A percentile compares a stretch with the other conserved stretches of the same genome.
Conservation (phyloP, 2,329 filamentous ascomycete genomes). For the Seiridium unicorne region DNA sequence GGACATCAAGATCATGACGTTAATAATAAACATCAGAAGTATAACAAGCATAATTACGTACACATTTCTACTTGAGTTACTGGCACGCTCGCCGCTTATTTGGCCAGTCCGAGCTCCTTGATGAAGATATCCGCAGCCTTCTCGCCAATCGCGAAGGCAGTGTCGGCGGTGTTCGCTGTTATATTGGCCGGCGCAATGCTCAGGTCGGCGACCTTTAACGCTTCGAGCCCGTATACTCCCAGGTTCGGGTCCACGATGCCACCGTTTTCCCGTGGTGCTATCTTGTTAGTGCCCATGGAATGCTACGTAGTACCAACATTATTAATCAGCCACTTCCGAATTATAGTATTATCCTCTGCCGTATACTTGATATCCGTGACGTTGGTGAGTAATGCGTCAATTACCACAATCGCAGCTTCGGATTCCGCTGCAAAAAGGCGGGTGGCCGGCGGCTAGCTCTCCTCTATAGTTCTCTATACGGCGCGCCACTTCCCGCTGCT, state of each 20-base stretch:
- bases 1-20: no score
- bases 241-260: conserved; percentile 37
- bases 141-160: conserved; percentile 44
- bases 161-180: conserved; percentile 41
- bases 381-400: conserved; percentile 18
- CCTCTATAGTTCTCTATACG: conserved; percentile 49
- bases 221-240: conserved; percentile 33
- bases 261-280: conserved; percentile 29
- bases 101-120: conserved; percentile 20
- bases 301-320: conserved; percentile 35
- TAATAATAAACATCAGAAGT: no score
- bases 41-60: no score
- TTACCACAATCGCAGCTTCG: conserved; percentile 30
- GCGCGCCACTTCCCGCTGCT: conserved; percentile 54
- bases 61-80: no score
- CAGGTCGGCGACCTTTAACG: conserved; percentile 34
- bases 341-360: conserved; percentile 38
- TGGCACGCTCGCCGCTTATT: no score
- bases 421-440: conserved; percentile 37
- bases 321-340: conserved; percentile 35
- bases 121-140: conserved; percentile 37
- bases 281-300: conserved; percentile 18
- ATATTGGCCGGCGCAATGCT: conserved; percentile 29
- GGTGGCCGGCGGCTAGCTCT: conserved; percentile 38
- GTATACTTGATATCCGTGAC: conserved; percentile 41